Evolutionary conservation across 2,329 filamentous ascomycete species (phyloP).

Genomic region (Ophiocordyceps camponoti-rufipedis): DNA sequence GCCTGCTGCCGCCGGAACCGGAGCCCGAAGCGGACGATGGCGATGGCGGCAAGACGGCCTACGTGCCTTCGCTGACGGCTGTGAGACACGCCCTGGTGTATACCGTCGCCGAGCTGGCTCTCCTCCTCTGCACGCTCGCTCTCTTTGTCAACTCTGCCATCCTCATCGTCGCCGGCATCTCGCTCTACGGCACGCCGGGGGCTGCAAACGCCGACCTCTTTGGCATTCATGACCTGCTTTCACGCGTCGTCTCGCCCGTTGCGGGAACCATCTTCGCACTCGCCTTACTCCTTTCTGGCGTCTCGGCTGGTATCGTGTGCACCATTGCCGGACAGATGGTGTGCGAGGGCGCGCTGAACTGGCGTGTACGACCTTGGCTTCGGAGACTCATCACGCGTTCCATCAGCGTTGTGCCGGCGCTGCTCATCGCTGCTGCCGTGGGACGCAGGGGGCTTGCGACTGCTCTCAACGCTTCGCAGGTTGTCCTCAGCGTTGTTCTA

Average conservation of each 20-base stretch:
- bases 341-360: constrained; percentile 62
- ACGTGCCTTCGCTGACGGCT: constrained; percentile 53
- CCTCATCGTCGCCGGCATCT: constrained; percentile 63
- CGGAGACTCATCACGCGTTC: constrained; percentile 59
- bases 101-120: constrained; percentile 49
- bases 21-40: constrained; percentile 8
- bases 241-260: constrained; percentile 47
- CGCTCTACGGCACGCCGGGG: constrained; percentile 43
- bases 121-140: constrained; percentile 67
- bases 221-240: constrained; percentile 59
- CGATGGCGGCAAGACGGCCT: constrained; percentile 32
- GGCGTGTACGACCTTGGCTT: constrained; percentile 60
- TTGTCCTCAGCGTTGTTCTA: constrained; percentile 59
- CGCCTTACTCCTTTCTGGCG: constrained; percentile 61
- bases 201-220: constrained; percentile 62
- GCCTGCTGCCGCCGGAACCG: constrained; percentile 24
- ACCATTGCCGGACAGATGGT: constrained; percentile 86
- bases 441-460: constrained; percentile 51
- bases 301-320: constrained; percentile 71
- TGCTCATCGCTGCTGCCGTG: constrained; percentile 67
- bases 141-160: constrained; percentile 74
- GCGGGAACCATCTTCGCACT: constrained; percentile 75
- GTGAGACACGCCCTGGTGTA: constrained; percentile 58
- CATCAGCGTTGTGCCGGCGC: constrained; percentile 66
- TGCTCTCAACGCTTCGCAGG: constrained; percentile 60